Percentiles rank a stretch among this genome's conserved stretches.
Evolutionary conservation across 2,329 filamentous ascomycete genomes (phyloP).

Genomic region (Botrytis porri): DNA sequence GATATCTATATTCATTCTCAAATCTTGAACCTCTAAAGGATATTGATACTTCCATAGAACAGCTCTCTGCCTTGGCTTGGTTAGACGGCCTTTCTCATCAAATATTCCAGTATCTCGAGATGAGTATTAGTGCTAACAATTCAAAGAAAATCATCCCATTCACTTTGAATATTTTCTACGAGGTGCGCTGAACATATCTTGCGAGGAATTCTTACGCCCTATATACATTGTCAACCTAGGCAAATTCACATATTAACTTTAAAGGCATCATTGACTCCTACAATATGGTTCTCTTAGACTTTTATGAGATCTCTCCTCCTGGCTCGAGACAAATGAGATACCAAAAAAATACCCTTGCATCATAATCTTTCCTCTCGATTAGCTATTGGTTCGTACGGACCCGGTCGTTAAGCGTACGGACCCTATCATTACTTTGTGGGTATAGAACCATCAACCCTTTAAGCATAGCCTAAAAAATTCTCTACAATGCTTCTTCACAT

Average conservation of each 20-base stretch:
- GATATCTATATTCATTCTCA: background rate
- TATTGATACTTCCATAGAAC: background rate
- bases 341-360: background rate
- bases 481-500: background rate
- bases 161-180: background rate
- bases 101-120: background rate
- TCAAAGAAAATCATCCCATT: background rate
- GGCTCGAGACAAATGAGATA: background rate
- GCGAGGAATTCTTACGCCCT: background rate
- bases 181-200: background rate
- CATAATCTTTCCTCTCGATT: background rate
- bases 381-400: background rate
- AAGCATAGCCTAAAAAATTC: background rate
- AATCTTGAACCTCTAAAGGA: background rate
- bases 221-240: background rate
- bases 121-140: background rate
- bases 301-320: background rate
- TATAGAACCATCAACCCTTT: background rate
- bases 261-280: background rate
- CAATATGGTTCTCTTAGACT: background rate
- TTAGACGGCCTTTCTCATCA: background rate
- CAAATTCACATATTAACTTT: background rate
- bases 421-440: background rate
- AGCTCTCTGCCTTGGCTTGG: background rate
- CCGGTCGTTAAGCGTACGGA: background rate